Evolutionary conservation across 2,329 filamentous ascomycete genomes (phyloP).

Genomic region (Chaetomium sp.): DNA sequence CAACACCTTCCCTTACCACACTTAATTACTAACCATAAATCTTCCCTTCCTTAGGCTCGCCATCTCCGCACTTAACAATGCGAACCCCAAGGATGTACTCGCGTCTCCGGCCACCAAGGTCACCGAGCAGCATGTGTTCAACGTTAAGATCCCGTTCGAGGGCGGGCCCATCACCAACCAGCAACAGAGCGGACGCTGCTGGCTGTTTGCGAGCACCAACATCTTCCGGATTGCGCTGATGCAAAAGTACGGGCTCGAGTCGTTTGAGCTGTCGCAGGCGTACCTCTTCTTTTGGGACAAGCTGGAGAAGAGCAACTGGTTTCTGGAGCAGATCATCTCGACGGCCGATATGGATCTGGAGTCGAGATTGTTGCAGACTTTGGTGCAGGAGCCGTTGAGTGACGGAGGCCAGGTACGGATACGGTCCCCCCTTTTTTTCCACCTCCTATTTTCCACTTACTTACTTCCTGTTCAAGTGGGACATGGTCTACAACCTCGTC

Average conservation of each 20-base stretch:
- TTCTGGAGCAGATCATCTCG: slow-evolving; percentile 67
- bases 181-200: slow-evolving; percentile 73
- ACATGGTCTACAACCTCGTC: slow-evolving; percentile 84
- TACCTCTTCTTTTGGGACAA: slow-evolving; percentile 95
- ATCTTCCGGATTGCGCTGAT: slow-evolving; percentile 75
- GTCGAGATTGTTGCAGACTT: slow-evolving; percentile 61
- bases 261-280: slow-evolving; percentile 79
- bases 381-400: slow-evolving; percentile 61
- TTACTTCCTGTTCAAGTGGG: slow-evolving; percentile 52
- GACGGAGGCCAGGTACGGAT: slow-evolving; percentile 56
- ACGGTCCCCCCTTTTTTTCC: neutral
- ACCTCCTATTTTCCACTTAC: slow-evolving; percentile 26
- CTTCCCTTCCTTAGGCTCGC: slow-evolving; percentile 32
- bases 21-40: no score
- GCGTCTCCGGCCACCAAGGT: slow-evolving; percentile 56
- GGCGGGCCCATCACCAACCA: slow-evolving; percentile 82
- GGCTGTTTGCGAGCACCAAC: slow-evolving; percentile 89
- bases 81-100: slow-evolving; percentile 60
- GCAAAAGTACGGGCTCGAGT: slow-evolving; percentile 56
- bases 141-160: slow-evolving; percentile 73
- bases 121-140: slow-evolving; percentile 73
- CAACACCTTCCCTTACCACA: no score
- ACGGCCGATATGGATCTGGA: slow-evolving; percentile 66
- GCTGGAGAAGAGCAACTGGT: slow-evolving; percentile 85
- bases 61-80: slow-evolving; percentile 61